Percentiles rank a stretch among this genome's conserved stretches.
These are phyloP conservation scores for Begonia peltatifolia DNA, from an alignment of 306 rosid genomes.

Conservation along the genomic window DNA sequence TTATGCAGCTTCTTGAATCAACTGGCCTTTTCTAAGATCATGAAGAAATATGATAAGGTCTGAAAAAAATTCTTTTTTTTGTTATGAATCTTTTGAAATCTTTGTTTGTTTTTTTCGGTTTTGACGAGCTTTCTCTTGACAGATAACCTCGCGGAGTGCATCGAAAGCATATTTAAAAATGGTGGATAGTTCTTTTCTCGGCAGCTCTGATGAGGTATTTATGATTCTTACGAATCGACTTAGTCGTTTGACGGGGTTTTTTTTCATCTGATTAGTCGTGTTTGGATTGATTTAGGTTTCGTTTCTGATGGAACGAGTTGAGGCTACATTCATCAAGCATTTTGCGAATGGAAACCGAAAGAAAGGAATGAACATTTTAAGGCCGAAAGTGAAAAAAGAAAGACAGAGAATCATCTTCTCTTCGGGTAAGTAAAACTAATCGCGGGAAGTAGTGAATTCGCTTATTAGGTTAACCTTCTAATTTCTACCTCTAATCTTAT, in stretches of 20 bases:
- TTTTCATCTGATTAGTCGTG: slow-evolving; percentile 3
- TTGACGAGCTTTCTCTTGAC: slow-evolving; percentile 4
- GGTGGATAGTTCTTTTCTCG: slow-evolving; percentile 52
- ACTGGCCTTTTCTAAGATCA: slow-evolving; percentile 63
- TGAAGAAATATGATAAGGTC: slow-evolving; percentile 89
- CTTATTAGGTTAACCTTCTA: too few relatives aligned
- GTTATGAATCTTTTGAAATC: neutral
- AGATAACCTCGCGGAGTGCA: slow-evolving; percentile 45
- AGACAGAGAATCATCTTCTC: slow-evolving; percentile 36
- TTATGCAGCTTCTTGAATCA: slow-evolving; percentile 49
- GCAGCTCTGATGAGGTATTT: slow-evolving; percentile 43
- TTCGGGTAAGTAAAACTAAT: slow-evolving; percentile 18
- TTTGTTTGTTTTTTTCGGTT: neutral
- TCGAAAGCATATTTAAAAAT: slow-evolving; percentile 46
- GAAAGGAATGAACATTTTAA: slow-evolving; percentile 34
- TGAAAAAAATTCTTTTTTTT: slow-evolving; percentile 1
- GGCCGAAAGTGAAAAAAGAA: slow-evolving; percentile 35
- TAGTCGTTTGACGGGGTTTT: neutral
- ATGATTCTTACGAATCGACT: neutral
- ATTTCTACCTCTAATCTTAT: too few relatives aligned
- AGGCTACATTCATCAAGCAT: slow-evolving; percentile 44
- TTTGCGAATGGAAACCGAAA: slow-evolving; percentile 35
- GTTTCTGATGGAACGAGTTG: slow-evolving; percentile 55
- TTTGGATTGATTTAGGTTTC: slow-evolving; percentile 26
- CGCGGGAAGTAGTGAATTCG: too few relatives aligned